phyloP scores from a whole-genome alignment of 2,329 filamentous ascomycete species.

The Didymella pomorum region DNA sequence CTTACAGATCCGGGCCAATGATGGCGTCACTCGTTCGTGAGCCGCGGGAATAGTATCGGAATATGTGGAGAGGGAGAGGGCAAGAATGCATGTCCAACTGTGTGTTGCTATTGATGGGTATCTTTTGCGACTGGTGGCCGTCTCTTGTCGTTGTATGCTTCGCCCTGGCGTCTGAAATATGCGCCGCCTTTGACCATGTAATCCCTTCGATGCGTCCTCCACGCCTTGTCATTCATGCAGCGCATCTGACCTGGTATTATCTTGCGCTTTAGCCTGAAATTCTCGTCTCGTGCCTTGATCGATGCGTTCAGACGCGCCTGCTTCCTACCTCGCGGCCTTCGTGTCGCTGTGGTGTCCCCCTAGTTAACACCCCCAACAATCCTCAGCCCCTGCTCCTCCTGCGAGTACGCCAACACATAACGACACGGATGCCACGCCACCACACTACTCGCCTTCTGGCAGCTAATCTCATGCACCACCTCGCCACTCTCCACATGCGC shows the following conservation, averaged over 20 bases:
- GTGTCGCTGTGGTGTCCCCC: neutral
- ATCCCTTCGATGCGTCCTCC: neutral
- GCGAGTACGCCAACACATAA: conserved; percentile 76
- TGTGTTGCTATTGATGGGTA: conserved; percentile 19
- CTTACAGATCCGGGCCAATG: conserved; percentile 18
- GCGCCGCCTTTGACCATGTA: neutral
- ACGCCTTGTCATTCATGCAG: neutral
- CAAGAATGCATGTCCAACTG: conserved; percentile 1
- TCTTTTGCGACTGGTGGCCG: conserved; percentile 6
- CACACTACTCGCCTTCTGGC: conserved; percentile 68
- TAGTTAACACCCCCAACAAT: conserved; percentile 64
- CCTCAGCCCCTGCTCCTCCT: conserved; percentile 69
- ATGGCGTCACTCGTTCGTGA: conserved; percentile 11
- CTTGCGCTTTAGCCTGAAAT: neutral
- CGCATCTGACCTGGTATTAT: neutral
- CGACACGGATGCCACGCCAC: conserved; percentile 79
- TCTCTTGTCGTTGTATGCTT: neutral
- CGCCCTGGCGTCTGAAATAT: neutral
- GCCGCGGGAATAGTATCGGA: conserved; percentile 6
- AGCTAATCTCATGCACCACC: conserved; percentile 75
- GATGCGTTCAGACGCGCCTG: no score
- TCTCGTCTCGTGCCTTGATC: no score
- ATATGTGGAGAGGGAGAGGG: neutral
- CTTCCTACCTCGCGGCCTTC: neutral
- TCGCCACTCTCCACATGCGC: conserved; percentile 78